These are phyloP conservation scores for Phoenix dactylifera DNA, from an alignment of 176 grass and related monocot species.

Conservation along the genomic window DNA sequence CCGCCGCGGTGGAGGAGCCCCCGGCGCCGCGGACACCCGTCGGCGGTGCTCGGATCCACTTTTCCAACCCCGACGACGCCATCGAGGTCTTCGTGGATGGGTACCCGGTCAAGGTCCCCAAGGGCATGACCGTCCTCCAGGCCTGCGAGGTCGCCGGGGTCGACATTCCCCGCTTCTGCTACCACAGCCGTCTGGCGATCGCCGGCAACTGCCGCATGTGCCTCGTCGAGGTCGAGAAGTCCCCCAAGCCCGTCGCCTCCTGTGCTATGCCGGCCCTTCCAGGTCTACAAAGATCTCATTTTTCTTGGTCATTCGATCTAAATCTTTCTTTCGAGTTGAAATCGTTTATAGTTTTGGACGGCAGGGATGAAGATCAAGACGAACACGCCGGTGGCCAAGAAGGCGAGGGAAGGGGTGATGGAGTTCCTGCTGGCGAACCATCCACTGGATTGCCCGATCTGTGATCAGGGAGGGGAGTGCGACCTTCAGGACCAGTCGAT, in stretches of 20 bases:
- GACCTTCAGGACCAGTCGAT: conserved; percentile 98
- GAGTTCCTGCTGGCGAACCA: conserved; percentile 98
- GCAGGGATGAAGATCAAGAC: conserved; percentile 99
- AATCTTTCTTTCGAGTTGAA: background rate
- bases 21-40: conserved; percentile 36
- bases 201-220: conserved; percentile 99
- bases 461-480: conserved; percentile 92
- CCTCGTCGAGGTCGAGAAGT: conserved; percentile 99
- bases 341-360: conserved; percentile 4
- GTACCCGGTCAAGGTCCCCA: conserved; percentile 85
- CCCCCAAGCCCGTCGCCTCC: conserved; percentile 96
- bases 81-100: conserved; percentile 97
- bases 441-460: conserved; percentile 92
- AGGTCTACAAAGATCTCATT: conserved; percentile 29
- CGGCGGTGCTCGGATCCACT: conserved; percentile 57
- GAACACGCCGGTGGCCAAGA: conserved; percentile 82
- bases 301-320: background rate
- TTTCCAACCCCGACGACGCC: conserved; percentile 68
- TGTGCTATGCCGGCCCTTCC: conserved; percentile 96
- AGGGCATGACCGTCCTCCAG: conserved; percentile 93
- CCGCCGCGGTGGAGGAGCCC: conserved; percentile 31
- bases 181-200: conserved; percentile 85
- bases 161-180: conserved; percentile 93
- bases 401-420: conserved; percentile 99
- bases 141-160: conserved; percentile 96